phyloP scores from a whole-genome alignment of 495 filamentous ascomycete species.

The Polyplosphaeria fusca region DNA sequence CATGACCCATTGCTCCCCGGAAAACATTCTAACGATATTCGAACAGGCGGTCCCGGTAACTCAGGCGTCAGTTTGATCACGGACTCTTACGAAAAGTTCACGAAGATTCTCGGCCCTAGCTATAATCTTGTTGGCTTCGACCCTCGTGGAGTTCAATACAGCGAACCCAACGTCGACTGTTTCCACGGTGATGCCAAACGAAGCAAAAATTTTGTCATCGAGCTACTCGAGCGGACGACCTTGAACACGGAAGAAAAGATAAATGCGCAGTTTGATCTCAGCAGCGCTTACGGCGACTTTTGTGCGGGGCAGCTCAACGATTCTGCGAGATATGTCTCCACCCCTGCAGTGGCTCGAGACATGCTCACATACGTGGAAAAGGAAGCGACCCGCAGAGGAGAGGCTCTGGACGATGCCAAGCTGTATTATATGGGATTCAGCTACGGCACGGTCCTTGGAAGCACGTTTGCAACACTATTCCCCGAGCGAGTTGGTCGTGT shows the following conservation, averaged over 20 bases:
- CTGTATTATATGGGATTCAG: constrained; percentile 35
- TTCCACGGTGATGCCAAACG: background rate
- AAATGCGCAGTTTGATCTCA: background rate
- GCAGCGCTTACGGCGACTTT: background rate
- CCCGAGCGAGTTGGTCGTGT: constrained; percentile 50
- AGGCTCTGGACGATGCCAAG: constrained; percentile 28
- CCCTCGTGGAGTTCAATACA: constrained; percentile 41
- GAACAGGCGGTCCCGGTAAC: too few relatives aligned
- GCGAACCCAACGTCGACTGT: constrained; percentile 23
- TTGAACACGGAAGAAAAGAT: background rate
- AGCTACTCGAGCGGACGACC: background rate
- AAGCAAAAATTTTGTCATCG: background rate
- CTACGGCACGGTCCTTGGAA: constrained; percentile 36
- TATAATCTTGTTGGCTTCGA: constrained; percentile 56
- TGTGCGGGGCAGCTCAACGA: background rate
- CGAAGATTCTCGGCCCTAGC: constrained; percentile 29
- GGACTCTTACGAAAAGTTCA: background rate
- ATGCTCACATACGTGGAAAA: constrained; percentile 50
- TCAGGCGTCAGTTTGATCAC: background rate
- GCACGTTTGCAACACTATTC: constrained; percentile 51
- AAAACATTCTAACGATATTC: too few relatives aligned
- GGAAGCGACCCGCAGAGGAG: constrained; percentile 42
- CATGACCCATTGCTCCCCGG: too few relatives aligned
- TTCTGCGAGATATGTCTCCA: constrained; percentile 43
- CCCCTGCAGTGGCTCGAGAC: constrained; percentile 48